These are phyloP conservation scores for Hemisphaericaspora xylofermentans DNA, from an alignment of 1,139 yeast species.

Conservation along the genomic window DNA sequence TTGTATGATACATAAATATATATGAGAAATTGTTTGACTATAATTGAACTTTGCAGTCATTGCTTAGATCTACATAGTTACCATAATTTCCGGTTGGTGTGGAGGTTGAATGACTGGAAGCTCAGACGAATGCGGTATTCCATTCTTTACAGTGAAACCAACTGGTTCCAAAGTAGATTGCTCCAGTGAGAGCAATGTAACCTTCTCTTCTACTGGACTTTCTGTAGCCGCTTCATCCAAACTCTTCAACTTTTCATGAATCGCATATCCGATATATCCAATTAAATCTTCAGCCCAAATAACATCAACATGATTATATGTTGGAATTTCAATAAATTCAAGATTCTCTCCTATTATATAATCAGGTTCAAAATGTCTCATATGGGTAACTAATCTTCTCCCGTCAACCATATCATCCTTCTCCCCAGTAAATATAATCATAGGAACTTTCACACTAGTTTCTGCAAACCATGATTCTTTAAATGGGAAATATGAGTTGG, in stretches of 20 bases:
- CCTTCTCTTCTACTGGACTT: conserved; percentile 4
- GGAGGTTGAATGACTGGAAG: not conserved
- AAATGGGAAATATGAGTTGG: conserved; percentile 55
- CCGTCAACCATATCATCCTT: conserved; percentile 71
- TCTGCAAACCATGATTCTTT: conserved; percentile 55
- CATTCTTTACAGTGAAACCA: not conserved
- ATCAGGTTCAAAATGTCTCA: conserved; percentile 49
- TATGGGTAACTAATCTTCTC: conserved; percentile 49
- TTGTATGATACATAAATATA: not conserved
- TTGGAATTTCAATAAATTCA: conserved; percentile 39
- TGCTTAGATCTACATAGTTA: not conserved
- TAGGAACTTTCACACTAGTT: conserved; percentile 43
- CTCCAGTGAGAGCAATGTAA: not conserved
- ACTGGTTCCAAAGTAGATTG: not conserved
- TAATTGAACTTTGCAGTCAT: too few species aligned
- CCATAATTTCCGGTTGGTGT: not conserved
- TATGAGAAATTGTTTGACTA: too few species aligned
- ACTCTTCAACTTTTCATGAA: conserved; percentile 13
- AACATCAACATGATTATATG: conserved; percentile 55
- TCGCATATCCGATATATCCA: conserved; percentile 28
- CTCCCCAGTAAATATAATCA: conserved; percentile 62
- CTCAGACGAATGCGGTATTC: not conserved
- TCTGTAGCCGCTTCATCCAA: not conserved
- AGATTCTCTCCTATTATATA: conserved; percentile 40
- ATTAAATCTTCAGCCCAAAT: conserved; percentile 55